Base-by-base conservation (phyloP, 176 grass and related monocot species). In the Triticum urartu region DNA sequence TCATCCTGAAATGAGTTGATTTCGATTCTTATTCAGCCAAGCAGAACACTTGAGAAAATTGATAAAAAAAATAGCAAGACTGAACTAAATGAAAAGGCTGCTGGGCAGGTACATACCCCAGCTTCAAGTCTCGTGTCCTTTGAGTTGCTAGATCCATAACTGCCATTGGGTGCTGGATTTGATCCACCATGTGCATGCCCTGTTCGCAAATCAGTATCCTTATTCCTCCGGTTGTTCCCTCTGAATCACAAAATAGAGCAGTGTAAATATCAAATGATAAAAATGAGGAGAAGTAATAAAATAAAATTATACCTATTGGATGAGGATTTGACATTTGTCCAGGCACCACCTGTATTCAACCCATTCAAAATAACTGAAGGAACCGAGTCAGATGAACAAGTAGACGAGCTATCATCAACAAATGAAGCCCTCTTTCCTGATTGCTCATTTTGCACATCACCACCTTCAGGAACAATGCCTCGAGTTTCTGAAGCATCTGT, bases 331-430 rank as follows among this genome's bases (percentile, higher is more conserved):
- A 89, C 91, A 60, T 84, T 93, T 85, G 86, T 86, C 86, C 79
- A 89, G 66, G 87, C 76, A 73, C 81, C 89, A 87, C 87, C 93
- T 5, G 75, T 72, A 66, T 69, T 50, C 48, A 83, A 81, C 79
- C 85, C 90, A 68, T 82, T 93, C 78, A 92, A 66, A 25, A 87
- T 80, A 91, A 88, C 78, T 83, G 92, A 92, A 75, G 87, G 92
- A 82, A 92, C 85, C 0, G 92, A 96, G 42, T 99, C 97, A 47
- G 92, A 92, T 77, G 97, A 99, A 87, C 94, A 92, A 68, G 94
- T 94, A 7, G 92, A 99, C 42, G 97, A 93, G 80, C 94, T 96
- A 60, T 99, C 97, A 87, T 96, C 97, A 22, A 92, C 70, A 73
- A 87, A 62, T 74, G 82, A 86, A 73, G 76, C 83, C 80, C 73